Evolutionary conservation across 495 filamentous ascomycete genomes (phyloP), one percentile per base, ranked within the genome.

Genomic region (Lophiotrema nucula): DNA sequence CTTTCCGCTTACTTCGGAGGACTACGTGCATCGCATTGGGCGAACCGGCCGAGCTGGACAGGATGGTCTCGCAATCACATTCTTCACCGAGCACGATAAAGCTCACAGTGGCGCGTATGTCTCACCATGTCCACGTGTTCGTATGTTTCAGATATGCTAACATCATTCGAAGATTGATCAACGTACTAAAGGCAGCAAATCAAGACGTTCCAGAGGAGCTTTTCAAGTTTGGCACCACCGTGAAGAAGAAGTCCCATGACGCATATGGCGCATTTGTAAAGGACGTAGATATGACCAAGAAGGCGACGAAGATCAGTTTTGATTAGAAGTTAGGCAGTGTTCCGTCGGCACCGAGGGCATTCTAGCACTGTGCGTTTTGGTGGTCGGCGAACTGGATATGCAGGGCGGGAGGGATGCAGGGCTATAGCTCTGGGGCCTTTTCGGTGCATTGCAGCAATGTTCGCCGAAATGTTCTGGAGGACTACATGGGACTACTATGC

Each of bases 161-260:
- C 31, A 16, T 19, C 4, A 12, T n/a, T 28, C 33, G 11, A 55
- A 83, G 81, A 16, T 77, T 98, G 54, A 87, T 97, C 71, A 97
- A 97, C 68, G 90, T 98, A 45, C 78, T 98, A 33, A 90, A 88
- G 69, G 88, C 83, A 10, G 92, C 93, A 4, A 88, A 88, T 46
- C 93, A 97, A 67, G 79, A 84, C 4, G 88, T 98, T 0, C 93
- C 93, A 3, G 89, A 96, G 31, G 87, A 84, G 12, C 73, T 97
- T 31, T 71, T 96, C 58, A 96, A 93, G 68, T 98, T 96, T 60
- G 93, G 93, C 50, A 92, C 88, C n/a, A 97, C 92, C 13, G 93
- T 98, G 26, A 97, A 97, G 81, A 96, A 95, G 80, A 97, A 97
- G 88, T 83, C 82, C 38, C 92, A 98, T 72, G 88, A 88, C 50